Evolutionary conservation across 306 rosid genomes (phyloP), one percentile per base, ranked within the genome.

Genomic region (Acacia crassicarpa): DNA sequence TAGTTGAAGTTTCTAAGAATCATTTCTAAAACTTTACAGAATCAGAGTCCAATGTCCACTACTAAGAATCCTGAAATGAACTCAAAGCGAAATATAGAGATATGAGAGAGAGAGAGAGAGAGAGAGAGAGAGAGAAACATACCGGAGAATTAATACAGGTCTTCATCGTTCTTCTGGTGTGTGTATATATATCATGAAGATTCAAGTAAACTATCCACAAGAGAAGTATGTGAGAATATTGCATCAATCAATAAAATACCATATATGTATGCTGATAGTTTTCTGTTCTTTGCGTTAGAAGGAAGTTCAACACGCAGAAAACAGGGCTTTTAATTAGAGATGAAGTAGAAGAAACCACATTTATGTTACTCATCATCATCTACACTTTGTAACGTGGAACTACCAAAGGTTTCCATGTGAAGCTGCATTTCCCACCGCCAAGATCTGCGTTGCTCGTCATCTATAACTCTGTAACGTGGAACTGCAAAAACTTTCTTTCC

Each of bases 141-240:
- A 83, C 89, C 65, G 32, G 62, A 56, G 23, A 56, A 8, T 44
- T 30, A 78, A 72, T 40, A 17, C 54, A 20, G 56, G 11, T 73
- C 83, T 58, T 72, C 83, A 77, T 83, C 58, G 22, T 32, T 19
- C 68, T 62, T 62, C 38, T 62, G 68, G 17, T 27, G 3, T 58
- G 17, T 27, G 3, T 58, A 56, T 56, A 20, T 7, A 10, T 9
- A 22, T 22, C 16, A 46, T 16, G 25, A 25, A 25, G 59, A 73
- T 27, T 73, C 76, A 33, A 22, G 7, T 5, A 46, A 6, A 5
- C 62, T 38, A 46, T 15, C 10, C 4, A 0, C 59, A 53, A 19
- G 23, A 7, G 62, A 20, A 20, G 27, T n/a, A 58, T 58, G 65
- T 58, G 65, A 73, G 19, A 32, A 51, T 19, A 1, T 25, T 22